phyloP scores from a whole-genome alignment of 768 basidiomycete genomes.

The Suillus subalutaceus region DNA sequence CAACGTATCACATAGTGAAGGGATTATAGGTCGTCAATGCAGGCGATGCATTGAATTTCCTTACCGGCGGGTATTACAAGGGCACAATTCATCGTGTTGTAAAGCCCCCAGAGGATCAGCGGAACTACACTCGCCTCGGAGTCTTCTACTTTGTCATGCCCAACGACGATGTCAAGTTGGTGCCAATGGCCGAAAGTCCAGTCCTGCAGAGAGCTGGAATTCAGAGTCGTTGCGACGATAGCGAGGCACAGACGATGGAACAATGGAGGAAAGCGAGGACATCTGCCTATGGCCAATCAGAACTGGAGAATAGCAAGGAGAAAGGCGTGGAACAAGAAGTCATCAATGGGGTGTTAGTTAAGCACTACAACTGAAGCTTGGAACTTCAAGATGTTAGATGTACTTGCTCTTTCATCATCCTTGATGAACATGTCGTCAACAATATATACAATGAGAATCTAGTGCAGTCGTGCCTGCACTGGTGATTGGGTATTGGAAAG shows the following conservation, averaged over 20 bases:
- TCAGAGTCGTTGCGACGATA: conserved; percentile 37
- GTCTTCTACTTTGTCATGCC: conserved; percentile 60
- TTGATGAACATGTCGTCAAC: neutral
- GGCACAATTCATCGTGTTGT: conserved; percentile 65
- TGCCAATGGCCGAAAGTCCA: conserved; percentile 49
- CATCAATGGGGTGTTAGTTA: conserved; percentile 56
- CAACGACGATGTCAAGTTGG: conserved; percentile 51
- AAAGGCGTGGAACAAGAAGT: conserved; percentile 56
- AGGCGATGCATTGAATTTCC: conserved; percentile 61
- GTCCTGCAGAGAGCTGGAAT: conserved; percentile 51
- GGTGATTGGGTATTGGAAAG: neutral
- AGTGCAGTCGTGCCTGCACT: neutral
- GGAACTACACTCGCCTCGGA: conserved; percentile 50
- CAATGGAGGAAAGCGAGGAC: conserved; percentile 56
- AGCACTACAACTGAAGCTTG: conserved; percentile 54
- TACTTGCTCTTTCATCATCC: conserved; percentile 5
- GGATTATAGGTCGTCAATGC: conserved; percentile 54
- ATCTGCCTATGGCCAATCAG: conserved; percentile 51
- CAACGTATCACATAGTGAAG: neutral
- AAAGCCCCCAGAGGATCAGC: conserved; percentile 60
- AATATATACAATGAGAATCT: neutral
- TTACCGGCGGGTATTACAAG: conserved; percentile 62
- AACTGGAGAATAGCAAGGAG: conserved; percentile 43
- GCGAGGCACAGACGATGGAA: conserved; percentile 52
- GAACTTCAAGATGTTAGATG: conserved; percentile 12